Percentiles rank a stretch among this genome's conserved stretches.
phyloP scores from a whole-genome alignment of 225 moss, liverwort and hornwort genomes.

The Antitrichia curtipendula region DNA sequence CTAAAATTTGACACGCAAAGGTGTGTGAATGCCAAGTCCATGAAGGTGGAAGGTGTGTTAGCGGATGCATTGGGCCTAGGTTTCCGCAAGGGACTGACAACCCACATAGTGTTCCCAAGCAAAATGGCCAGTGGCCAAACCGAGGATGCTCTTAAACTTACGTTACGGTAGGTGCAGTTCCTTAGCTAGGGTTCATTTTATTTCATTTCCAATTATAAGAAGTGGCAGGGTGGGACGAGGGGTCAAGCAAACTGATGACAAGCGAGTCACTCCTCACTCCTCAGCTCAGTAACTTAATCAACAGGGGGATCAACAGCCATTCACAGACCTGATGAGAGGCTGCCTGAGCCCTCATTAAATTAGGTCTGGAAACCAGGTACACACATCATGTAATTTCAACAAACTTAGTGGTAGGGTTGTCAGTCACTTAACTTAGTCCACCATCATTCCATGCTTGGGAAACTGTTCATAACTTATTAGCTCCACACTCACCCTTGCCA shows the following conservation, averaged over 20 bases:
- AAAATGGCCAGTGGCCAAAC: not conserved
- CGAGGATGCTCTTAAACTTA: not conserved
- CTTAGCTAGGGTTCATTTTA: not conserved
- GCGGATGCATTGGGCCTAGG: not conserved
- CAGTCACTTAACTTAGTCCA: not conserved
- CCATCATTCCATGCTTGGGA: not conserved
- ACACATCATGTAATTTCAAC: not conserved
- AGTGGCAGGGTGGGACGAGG: not conserved
- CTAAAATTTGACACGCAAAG: accelerated
- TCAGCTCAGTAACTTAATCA: not conserved
- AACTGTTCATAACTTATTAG: not conserved
- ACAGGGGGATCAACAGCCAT: not conserved
- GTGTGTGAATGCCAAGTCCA: accelerated
- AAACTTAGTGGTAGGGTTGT: not conserved
- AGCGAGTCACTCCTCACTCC: not conserved
- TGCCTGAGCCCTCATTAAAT: too few species aligned
- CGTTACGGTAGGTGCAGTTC: not conserved
- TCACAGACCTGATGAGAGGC: not conserved
- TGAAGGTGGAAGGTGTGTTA: not conserved
- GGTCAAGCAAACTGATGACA: not conserved
- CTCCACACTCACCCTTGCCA: not conserved
- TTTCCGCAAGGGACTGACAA: not conserved
- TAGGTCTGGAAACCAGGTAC: not conserved
- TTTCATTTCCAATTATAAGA: not conserved
- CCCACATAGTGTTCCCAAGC: accelerated